These are phyloP conservation scores for Fusarium miscanthi DNA, from an alignment of 2,329 filamentous ascomycete species.

Conservation along the genomic window DNA sequence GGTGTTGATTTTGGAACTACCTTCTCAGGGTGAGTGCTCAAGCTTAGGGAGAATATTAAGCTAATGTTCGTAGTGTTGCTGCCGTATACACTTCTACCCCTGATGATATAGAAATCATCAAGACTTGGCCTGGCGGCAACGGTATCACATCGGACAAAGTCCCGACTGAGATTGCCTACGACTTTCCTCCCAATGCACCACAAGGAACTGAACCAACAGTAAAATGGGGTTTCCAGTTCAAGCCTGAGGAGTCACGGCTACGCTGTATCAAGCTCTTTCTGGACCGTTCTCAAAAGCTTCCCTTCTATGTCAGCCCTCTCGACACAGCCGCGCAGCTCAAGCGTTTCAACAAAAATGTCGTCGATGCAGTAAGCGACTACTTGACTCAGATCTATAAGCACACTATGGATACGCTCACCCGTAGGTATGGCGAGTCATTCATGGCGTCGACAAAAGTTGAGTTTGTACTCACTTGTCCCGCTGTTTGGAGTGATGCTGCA, in stretches of 20 bases:
- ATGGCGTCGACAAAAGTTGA: slow-evolving; percentile 81
- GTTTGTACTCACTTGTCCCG: slow-evolving; percentile 83
- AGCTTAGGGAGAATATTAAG: neutral
- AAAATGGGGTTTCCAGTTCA: slow-evolving; percentile 88
- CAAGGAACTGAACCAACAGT: slow-evolving; percentile 59
- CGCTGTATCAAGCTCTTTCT: slow-evolving; percentile 88
- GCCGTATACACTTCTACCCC: slow-evolving; percentile 80
- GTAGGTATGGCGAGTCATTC: slow-evolving; percentile 81
- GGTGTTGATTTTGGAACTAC: slow-evolving; percentile 89
- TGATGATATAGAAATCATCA: slow-evolving; percentile 85
- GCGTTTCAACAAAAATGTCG: slow-evolving; percentile 78
- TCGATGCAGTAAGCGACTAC: slow-evolving; percentile 84
- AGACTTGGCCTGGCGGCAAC: slow-evolving; percentile 85
- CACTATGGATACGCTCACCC: slow-evolving; percentile 80
- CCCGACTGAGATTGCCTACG: slow-evolving; percentile 80
- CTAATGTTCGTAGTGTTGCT: slow-evolving; percentile 61
- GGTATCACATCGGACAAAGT: slow-evolving; percentile 91
- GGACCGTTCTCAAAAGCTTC: slow-evolving; percentile 82
- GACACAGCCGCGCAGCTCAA: slow-evolving; percentile 83
- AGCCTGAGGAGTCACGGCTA: slow-evolving; percentile 78
- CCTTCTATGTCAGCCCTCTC: slow-evolving; percentile 81
- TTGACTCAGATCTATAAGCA: slow-evolving; percentile 80
- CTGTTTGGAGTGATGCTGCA: slow-evolving; percentile 87
- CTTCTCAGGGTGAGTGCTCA: slow-evolving; percentile 73
- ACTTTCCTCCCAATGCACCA: slow-evolving; percentile 49